Conservation (phyloP, 1,139 yeast species). For the Taphrina sp. region DNA sequence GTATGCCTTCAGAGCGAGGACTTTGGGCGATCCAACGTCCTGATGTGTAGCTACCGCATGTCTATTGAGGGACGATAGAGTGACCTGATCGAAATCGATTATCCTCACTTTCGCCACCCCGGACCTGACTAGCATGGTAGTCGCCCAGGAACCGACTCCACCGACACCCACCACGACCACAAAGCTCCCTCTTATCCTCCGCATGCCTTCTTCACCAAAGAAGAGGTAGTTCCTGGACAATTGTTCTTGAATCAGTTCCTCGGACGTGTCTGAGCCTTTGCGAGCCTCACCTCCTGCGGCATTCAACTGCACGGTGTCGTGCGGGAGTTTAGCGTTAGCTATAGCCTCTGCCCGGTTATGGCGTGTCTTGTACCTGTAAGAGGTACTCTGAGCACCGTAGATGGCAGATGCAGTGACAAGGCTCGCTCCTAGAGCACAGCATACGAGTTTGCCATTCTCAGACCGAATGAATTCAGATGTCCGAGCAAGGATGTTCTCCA, state of each 20-base stretch:
- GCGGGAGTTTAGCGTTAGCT: constrained; percentile 12
- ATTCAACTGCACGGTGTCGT: constrained; percentile 14
- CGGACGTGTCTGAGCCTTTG: constrained; percentile 45
- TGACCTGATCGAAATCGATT: constrained; percentile 93
- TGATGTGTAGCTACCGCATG: constrained; percentile 86
- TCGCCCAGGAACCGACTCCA: constrained; percentile 97
- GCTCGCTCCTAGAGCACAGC: constrained; percentile 21
- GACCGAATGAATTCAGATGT: constrained; percentile 6
- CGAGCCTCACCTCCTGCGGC: constrained; percentile 8
- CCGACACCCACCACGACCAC: constrained; percentile 96
- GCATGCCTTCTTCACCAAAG: constrained; percentile 78
- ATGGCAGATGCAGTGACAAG: constrained; percentile 28
- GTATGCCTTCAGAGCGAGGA: constrained; percentile 51
- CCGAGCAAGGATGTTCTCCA: constrained; percentile 4
- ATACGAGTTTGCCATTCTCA: constrained; percentile 10
- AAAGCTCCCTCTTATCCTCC: constrained; percentile 66
- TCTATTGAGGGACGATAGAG: constrained; percentile 83
- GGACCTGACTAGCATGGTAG: constrained; percentile 85
- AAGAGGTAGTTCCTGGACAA: constrained; percentile 91
- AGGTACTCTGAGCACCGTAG: constrained; percentile 17
- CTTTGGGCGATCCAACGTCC: constrained; percentile 92
- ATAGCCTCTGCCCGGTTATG: not conserved
- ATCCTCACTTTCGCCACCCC: constrained; percentile 77
- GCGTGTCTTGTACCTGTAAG: not conserved
- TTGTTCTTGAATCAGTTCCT: constrained; percentile 80